Base-by-base conservation (phyloP, 768 basidiomycete species). In the Russula emetica region DNA sequence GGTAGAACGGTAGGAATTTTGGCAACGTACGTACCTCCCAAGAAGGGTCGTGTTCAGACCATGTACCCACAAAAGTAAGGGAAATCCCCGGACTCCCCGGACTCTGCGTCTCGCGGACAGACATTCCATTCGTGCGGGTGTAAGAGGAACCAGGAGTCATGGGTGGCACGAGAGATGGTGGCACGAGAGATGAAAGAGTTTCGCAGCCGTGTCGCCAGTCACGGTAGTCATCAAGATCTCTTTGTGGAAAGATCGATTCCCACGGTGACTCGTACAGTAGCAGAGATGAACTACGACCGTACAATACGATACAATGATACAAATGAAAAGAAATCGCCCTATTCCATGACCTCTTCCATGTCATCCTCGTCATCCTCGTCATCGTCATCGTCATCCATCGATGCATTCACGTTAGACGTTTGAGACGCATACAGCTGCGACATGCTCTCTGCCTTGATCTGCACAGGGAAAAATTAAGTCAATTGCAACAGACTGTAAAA, bases 341-440 rank as follows among this genome's bases (percentile, higher is more conserved):
- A 85, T 85, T 65, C 64, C 59, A 65, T 56, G 24, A 88, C 80
- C 69, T 88, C 85, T 71, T 89, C 87, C 86, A 89, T 89, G 22
- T 86, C 84, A 0, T 84, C 83, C 2, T 83, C 81, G 45, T 80
- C 78, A 11, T 85, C 83, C 9, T 85, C 83, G 1, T 83, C 82
- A 0, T 82, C 80, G 26, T 80, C 80, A 0, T 76, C 79, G 9
- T 76, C 80, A 36, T 85, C 85, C 83, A 77, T 83, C 71, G 79
- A 79, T 45, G 77, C 70, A 62, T 78, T 78, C 45, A 58, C 60
- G 7, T 28, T 67, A 61, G 40, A 61, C 34, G 50, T 69, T 58
- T 60, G 40, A 52, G 58, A 62, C 53, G 65, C 65, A 72, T 62
- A 64, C 30, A 71, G 63, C 42, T 64, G 71, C 11, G 74, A 71